These are phyloP conservation scores for Lignosus rhinocerotis DNA, from an alignment of 1,284 basidiomycete species.

Conservation along the genomic window DNA sequence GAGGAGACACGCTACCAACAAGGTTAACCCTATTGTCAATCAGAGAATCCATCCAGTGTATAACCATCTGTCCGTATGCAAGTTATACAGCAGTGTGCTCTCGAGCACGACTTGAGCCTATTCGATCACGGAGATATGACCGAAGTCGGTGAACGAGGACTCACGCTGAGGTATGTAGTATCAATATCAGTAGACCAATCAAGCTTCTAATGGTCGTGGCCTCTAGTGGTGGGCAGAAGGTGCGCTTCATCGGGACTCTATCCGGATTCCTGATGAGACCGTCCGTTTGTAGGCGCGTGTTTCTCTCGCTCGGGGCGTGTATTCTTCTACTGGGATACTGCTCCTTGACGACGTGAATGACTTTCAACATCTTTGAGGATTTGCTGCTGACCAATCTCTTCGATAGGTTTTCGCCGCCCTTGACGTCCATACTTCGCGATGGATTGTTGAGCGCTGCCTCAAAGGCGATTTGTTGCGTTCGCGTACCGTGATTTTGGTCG, in stretches of 20 bases:
- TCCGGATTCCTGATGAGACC: conserved; percentile 29
- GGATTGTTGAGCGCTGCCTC: conserved; percentile 76
- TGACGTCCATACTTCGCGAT: conserved; percentile 68
- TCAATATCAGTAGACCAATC: not conserved
- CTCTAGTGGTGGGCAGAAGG: conserved; percentile 70
- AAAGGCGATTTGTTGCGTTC: conserved; percentile 65
- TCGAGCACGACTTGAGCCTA: conserved; percentile 62
- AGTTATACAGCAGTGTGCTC: conserved; percentile 63
- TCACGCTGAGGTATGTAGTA: conserved; percentile 65
- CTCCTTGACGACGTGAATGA: conserved; percentile 60
- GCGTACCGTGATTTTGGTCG: conserved; percentile 76
- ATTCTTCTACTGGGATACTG: conserved; percentile 63
- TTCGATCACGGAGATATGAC: conserved; percentile 74
- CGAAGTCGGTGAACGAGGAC: conserved; percentile 65
- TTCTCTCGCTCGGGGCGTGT: conserved; percentile 72
- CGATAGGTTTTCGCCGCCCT: conserved; percentile 49
- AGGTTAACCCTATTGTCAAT: conserved; percentile 33
- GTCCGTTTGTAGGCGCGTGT: conserved; percentile 62
- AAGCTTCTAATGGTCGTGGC: not conserved
- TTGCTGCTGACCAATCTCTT: too few relatives aligned
- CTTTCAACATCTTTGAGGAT: conserved; percentile 7
- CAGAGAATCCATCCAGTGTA: conserved; percentile 20
- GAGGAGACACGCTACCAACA: conserved; percentile 44
- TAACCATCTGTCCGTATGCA: conserved; percentile 28
- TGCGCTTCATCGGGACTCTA: conserved; percentile 51